phyloP scores from a whole-genome alignment of 192 early-diverging fungal species.

The Coemansia sp. region DNA sequence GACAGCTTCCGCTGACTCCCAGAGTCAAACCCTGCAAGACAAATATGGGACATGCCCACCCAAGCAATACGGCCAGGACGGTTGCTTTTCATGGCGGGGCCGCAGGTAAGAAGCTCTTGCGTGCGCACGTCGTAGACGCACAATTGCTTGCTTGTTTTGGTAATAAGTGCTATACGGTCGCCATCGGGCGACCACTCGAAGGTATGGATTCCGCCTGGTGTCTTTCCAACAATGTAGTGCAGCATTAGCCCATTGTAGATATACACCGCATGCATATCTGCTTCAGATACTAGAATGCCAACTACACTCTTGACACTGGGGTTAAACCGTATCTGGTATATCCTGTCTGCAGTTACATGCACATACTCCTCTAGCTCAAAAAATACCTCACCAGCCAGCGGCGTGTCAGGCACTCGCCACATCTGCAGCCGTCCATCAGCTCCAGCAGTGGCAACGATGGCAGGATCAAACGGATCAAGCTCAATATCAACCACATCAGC shows the following conservation, averaged over 20 bases:
- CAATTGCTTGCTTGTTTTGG: slow-evolving; percentile 64
- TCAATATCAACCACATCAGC: slow-evolving; percentile 66
- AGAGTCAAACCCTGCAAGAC: slow-evolving; percentile 72
- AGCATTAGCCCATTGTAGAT: slow-evolving; percentile 40
- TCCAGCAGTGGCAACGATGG: slow-evolving; percentile 38
- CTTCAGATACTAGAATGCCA: slow-evolving; percentile 32
- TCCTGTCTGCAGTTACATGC: slow-evolving; percentile 33
- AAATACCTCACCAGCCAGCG: slow-evolving; percentile 13
- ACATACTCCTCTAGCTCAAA: slow-evolving; percentile 48
- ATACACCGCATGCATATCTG: slow-evolving; percentile 23
- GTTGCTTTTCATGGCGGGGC: slow-evolving; percentile 64
- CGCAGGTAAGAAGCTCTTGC: slow-evolving; percentile 59
- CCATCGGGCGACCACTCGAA: slow-evolving; percentile 67
- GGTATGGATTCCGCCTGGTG: slow-evolving; percentile 32
- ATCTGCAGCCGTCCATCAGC: slow-evolving; percentile 35
- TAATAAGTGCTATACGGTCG: slow-evolving; percentile 61
- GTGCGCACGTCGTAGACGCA: slow-evolving; percentile 62
- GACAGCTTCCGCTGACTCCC: slow-evolving; percentile 71
- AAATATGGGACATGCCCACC: slow-evolving; percentile 56
- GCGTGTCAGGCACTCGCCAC: slow-evolving; percentile 43
- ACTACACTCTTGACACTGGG: slow-evolving; percentile 32
- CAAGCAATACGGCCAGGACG: slow-evolving; percentile 66
- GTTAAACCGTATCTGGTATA: slow-evolving; percentile 45
- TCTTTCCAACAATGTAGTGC: slow-evolving; percentile 30
- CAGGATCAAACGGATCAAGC: slow-evolving; percentile 70